Base-by-base conservation (phyloP, 805 yeast genomes). In the Candida stauntonica region DNA sequence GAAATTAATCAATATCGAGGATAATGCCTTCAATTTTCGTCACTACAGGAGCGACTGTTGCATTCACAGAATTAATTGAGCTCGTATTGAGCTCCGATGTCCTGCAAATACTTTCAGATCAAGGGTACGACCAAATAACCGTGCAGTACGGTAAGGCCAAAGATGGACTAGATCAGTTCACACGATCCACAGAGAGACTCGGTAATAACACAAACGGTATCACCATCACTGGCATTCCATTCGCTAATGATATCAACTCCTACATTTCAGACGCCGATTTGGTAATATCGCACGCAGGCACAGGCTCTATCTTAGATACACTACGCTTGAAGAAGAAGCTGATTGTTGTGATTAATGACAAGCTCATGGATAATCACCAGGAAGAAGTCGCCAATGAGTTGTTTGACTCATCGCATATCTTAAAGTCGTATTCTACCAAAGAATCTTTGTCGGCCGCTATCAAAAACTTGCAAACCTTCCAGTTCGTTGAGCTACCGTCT, bases 1-100 rank as follows among this genome's bases (percentile, higher is more conserved):
- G n/a, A n/a, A n/a, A n/a, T n/a, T n/a, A n/a, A n/a, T n/a, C n/a
- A n/a, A n/a, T n/a, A n/a, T n/a, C n/a, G n/a, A n/a, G n/a, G n/a
- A n/a, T n/a, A 33, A 44, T 41, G 44, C 26, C 45, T 8, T 41
- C 55, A 0, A 34, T 63, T 2, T 63, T 89, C 24, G 81, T 89
- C 5, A 81, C 94, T 0, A 83, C 94, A 4, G 98, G 98, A 1
- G 97, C 96, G 2, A 89, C 97, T 0, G 89, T 84, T 16, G 82
- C 95, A 0, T 91, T 91, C 55, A 68, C 70, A 9, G 62, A 55
- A 14, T 70, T 91, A 13, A 60, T 91, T 1, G 58, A 58, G n/a
- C 56, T 66, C 7, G 59, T 75, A 0, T 46, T 78, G 7, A 40
- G 55, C 7, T 38, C 45, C 0, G 38, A 50, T 3, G 71, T 79